Percentiles rank a stretch among this genome's conserved stretches.
These are phyloP conservation scores for Phytophthora agathidicida DNA, from an alignment of 352 stramenopile genomes.

Conservation along the genomic window DNA sequence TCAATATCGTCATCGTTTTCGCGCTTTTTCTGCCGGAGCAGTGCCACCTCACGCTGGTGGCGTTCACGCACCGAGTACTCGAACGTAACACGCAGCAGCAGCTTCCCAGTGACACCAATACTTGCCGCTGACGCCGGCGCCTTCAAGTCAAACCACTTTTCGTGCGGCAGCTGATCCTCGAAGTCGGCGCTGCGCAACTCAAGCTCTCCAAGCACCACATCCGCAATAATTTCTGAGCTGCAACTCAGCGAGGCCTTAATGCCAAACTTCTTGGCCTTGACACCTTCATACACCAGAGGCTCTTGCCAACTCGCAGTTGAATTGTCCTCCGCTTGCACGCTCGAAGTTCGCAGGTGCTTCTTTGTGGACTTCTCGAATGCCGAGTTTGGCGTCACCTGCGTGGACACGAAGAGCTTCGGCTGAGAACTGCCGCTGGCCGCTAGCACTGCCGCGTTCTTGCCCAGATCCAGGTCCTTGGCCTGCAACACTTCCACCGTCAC, in stretches of 20 bases:
- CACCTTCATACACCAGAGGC: conserved; percentile 57
- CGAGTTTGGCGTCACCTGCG: conserved; percentile 58
- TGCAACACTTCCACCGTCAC: conserved; percentile 59
- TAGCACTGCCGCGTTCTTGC: conserved; percentile 34
- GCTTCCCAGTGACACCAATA: conserved; percentile 36
- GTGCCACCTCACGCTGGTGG: conserved; percentile 42
- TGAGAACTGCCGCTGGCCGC: conserved; percentile 36
- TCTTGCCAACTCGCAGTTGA: conserved; percentile 54
- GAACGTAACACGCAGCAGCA: conserved; percentile 69
- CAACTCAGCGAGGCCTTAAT: conserved; percentile 70
- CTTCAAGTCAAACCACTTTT: conserved; percentile 62
- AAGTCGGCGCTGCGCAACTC: conserved; percentile 60
- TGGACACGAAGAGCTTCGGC: conserved; percentile 62
- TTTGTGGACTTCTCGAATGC: conserved; percentile 74
- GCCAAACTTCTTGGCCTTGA: conserved; percentile 72
- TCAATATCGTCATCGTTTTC: conserved; percentile 75
- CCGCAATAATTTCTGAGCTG: conserved; percentile 62
- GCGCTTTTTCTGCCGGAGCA: conserved; percentile 58
- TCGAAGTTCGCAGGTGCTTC: conserved; percentile 63
- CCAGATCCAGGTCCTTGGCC: conserved; percentile 39
- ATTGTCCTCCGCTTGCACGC: conserved; percentile 23
- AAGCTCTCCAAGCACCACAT: conserved; percentile 71
- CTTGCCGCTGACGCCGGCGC: conserved; percentile 33
- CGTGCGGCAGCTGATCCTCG: conserved; percentile 62
- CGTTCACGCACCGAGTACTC: conserved; percentile 56